A percentile compares a stretch with the other conserved stretches of the same genome.
Conservation (phyloP, 1,139 yeast species). For the Kluyveromyces sp. region DNA sequence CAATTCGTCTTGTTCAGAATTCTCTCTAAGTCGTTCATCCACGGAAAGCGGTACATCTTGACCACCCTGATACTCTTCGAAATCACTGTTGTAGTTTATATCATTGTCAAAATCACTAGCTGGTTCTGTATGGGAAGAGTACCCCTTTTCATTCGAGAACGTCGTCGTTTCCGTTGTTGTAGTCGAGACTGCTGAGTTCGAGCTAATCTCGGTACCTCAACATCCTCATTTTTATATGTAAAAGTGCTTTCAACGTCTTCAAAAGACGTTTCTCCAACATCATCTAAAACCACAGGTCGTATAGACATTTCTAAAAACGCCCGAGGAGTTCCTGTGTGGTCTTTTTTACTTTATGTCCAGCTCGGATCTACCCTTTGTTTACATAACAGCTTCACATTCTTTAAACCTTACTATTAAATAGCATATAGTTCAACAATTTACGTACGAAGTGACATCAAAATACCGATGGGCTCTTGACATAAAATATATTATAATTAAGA, state of each 20-base stretch:
- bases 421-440: too few species aligned
- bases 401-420: too few species aligned
- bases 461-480: too few species aligned
- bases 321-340: background rate
- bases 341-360: background rate
- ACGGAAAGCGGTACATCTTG: conserved; percentile 3
- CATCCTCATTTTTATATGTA: conserved; percentile 8
- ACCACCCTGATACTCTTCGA: conserved; percentile 17
- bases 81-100: conserved; percentile 17
- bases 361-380: background rate
- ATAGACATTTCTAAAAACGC: conserved; percentile 3
- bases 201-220: conserved; percentile 4
- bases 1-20: conserved; percentile 5
- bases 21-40: conserved; percentile 8
- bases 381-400: background rate
- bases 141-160: conserved; percentile 17
- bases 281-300: conserved; percentile 16
- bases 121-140: conserved; percentile 13
- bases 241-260: conserved; percentile 28
- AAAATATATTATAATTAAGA: too few species aligned
- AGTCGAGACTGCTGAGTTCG: conserved; percentile 21
- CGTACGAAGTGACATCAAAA: background rate
- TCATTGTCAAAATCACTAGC: conserved; percentile 19
- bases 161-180: conserved; percentile 25
- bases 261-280: conserved; percentile 25